phyloP scores from a whole-genome alignment of 2,329 filamentous ascomycete species.

The Calonectria multiphialidica region DNA sequence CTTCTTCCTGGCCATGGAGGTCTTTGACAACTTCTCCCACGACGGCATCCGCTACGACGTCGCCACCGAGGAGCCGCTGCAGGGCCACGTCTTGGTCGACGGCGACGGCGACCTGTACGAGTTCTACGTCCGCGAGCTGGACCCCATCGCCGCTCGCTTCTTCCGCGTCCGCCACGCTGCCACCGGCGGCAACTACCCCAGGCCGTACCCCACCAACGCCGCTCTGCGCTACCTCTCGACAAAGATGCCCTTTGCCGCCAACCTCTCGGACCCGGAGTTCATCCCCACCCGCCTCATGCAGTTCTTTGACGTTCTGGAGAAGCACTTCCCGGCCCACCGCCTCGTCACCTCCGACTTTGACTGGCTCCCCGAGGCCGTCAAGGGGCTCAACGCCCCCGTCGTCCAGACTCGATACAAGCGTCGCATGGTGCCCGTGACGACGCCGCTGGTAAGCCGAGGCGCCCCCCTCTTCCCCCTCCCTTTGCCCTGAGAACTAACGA shows the following conservation, averaged over 20 bases:
- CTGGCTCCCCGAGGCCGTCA: constrained; percentile 83
- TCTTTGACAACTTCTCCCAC: constrained; percentile 98
- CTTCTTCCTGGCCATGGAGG: constrained; percentile 97
- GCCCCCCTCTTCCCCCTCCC: too few relatives aligned
- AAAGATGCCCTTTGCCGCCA: constrained; percentile 77
- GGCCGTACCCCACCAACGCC: constrained; percentile 67
- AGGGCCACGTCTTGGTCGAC: constrained; percentile 91
- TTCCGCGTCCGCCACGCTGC: constrained; percentile 87
- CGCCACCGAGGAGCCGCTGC: constrained; percentile 82
- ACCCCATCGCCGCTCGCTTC: constrained; percentile 86
- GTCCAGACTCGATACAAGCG: constrained; percentile 95
- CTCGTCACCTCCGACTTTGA: constrained; percentile 93
- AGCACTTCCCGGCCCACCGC: constrained; percentile 90
- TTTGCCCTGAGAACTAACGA: background rate
- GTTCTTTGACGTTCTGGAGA: constrained; percentile 92
- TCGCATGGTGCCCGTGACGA: constrained; percentile 88
- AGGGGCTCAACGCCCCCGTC: constrained; percentile 90
- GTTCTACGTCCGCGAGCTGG: constrained; percentile 86
- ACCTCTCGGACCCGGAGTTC: constrained; percentile 88
- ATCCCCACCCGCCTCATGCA: constrained; percentile 95
- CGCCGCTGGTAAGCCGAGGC: constrained; percentile 78
- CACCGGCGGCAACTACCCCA: constrained; percentile 72
- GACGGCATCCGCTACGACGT: constrained; percentile 93
- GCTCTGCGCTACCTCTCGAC: constrained; percentile 72
- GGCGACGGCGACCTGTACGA: constrained; percentile 91